A percentile compares a stretch with the other conserved stretches of the same genome.
Evolutionary conservation across 139 green algal species (phyloP).

Genomic region (Chlamydomonas urium): DNA sequence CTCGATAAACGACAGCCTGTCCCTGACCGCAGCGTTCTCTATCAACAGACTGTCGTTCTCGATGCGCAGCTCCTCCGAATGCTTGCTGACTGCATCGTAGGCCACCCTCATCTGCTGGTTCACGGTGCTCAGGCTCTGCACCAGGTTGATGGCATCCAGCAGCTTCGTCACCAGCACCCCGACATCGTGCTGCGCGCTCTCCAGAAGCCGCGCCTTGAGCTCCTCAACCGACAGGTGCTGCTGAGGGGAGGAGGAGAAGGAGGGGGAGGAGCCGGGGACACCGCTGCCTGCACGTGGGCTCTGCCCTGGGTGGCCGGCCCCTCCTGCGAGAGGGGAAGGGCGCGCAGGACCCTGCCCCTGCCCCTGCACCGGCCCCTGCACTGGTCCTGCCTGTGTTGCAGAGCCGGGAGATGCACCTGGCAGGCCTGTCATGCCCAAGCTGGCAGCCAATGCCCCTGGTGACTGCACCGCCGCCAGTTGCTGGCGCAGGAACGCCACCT

Average conservation of each 20-base stretch:
- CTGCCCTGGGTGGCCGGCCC: neutral
- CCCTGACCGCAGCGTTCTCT: conserved; percentile 11
- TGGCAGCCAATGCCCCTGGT: neutral
- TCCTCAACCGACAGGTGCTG: conserved; percentile 1
- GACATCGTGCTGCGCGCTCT: conserved; percentile 14
- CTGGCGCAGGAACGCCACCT: conserved; percentile 41
- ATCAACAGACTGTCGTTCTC: conserved; percentile 18
- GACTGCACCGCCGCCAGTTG: conserved; percentile 28
- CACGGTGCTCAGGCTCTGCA: conserved; percentile 10
- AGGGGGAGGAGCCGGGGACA: neutral
- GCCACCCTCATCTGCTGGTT: conserved; percentile 23
- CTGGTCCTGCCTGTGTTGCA: too few relatives aligned
- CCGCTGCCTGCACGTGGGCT: too few relatives aligned
- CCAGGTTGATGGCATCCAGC: conserved; percentile 22
- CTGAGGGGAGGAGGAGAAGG: too few relatives aligned
- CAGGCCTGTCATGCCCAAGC: neutral
- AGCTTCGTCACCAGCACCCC: conserved; percentile 23
- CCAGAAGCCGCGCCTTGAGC: neutral
- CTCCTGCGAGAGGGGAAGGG: neutral
- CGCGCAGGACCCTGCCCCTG: neutral
- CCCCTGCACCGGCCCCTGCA: neutral
- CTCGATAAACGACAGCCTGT: conserved; percentile 12
- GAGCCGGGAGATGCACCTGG: too few relatives aligned
- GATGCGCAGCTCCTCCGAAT: conserved; percentile 12
- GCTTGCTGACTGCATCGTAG: conserved; percentile 21